These are phyloP conservation scores for Sapria himalayana DNA, from an alignment of 345 rosid genomes.

Conservation along the genomic window DNA sequence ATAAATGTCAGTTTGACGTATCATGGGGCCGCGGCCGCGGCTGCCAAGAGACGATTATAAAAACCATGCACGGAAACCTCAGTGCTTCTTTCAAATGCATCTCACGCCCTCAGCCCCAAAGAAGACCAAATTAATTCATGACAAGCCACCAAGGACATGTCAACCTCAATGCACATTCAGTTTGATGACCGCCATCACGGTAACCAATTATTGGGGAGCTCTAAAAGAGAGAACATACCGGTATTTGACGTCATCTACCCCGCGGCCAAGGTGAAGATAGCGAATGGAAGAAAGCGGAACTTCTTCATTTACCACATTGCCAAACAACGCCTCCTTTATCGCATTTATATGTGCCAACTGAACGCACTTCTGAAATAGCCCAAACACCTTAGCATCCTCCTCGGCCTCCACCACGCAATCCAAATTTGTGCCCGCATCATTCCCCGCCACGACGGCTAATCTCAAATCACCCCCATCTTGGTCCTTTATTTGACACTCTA, in stretches of 20 bases:
- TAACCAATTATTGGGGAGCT: no score
- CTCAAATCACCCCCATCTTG: constrained; percentile 21
- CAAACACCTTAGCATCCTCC: constrained; percentile 28
- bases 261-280: constrained; percentile 45
- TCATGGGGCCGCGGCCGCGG: no score
- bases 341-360: constrained; percentile 70
- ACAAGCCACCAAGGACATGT: no score
- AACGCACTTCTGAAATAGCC: constrained; percentile 30
- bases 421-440: constrained; percentile 12
- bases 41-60: no score
- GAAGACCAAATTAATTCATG: no score
- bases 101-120: no score
- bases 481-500: constrained; percentile 38
- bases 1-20: no score
- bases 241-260: constrained; percentile 47
- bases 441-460: constrained; percentile 21
- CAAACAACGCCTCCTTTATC: constrained; percentile 22
- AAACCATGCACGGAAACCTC: no score
- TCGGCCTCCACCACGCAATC: constrained; percentile 12
- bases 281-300: constrained; percentile 36
- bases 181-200: no score
- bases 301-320: constrained; percentile 32
- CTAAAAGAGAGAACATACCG: no score
- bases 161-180: no score
- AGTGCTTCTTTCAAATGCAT: no score